Evolutionary conservation across 768 basidiomycete genomes (phyloP).

Genomic region (Gloeostereum incarnatum): DNA sequence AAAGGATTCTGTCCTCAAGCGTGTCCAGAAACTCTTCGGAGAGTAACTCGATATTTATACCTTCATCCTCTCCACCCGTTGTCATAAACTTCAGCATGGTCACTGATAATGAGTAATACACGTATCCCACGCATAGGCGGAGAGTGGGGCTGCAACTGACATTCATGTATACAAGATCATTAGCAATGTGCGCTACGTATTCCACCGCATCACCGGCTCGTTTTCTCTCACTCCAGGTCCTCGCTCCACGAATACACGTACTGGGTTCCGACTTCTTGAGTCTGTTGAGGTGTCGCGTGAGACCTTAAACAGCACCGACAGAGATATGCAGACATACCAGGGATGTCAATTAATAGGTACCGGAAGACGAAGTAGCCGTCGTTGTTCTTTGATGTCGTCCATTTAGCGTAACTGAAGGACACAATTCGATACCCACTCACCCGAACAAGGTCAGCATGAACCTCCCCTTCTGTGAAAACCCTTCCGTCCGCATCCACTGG

Average conservation of each 20-base stretch:
- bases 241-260: conserved; percentile 65
- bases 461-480: conserved; percentile 65
- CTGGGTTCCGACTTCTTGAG: conserved; percentile 51
- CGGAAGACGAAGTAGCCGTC: conserved; percentile 73
- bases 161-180: conserved; percentile 12
- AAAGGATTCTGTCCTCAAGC: conserved; percentile 92
- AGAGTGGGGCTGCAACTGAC: conserved; percentile 14
- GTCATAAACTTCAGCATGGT: conserved; percentile 7
- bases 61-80: conserved; percentile 1
- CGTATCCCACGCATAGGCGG: too few species aligned
- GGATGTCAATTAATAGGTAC: conserved; percentile 72
- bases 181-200: conserved; percentile 22
- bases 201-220: conserved; percentile 65
- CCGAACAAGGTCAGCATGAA: conserved; percentile 70
- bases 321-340: conserved; percentile 62
- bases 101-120: conserved; percentile 14
- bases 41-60: conserved; percentile 39
- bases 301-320: conserved; percentile 17
- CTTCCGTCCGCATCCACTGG: conserved; percentile 25
- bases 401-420: conserved; percentile 4
- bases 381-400: conserved; percentile 41
- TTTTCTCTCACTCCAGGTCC: conserved; percentile 58
- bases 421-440: conserved; percentile 29
- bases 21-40: conserved; percentile 94
- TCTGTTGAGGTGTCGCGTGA: conserved; percentile 23